These are phyloP conservation scores for Saturnispora dispora DNA, from an alignment of 805 yeast genomes.

Conservation along the genomic window DNA sequence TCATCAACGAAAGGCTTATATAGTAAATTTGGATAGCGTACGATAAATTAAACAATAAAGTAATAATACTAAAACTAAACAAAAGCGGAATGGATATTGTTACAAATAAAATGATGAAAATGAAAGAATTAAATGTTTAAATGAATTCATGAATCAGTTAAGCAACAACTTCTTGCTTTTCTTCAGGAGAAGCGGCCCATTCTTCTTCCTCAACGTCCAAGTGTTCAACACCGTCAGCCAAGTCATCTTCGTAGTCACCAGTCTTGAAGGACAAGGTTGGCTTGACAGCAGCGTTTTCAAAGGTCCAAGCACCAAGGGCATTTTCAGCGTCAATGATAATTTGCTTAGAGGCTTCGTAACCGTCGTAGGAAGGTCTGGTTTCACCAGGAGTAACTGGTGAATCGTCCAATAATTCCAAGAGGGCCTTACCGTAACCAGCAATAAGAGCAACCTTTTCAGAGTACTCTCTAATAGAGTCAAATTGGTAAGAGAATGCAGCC, in stretches of 20 bases:
- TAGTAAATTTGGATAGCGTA: not conserved
- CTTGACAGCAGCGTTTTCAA: slow-evolving; percentile 72
- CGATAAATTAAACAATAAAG: not conserved
- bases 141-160: slow-evolving; percentile 6
- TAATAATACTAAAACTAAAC: not conserved
- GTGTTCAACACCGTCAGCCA: slow-evolving; percentile 37
- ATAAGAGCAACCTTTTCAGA: slow-evolving; percentile 79
- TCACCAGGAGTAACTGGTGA: slow-evolving; percentile 88
- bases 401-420: slow-evolving; percentile 74
- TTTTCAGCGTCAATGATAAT: slow-evolving; percentile 79
- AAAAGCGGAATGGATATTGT: not conserved
- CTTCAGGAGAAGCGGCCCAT: slow-evolving; percentile 27
- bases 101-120: not conserved
- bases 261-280: slow-evolving; percentile 66
- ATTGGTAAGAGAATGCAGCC: slow-evolving; percentile 76
- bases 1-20: not conserved
- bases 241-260: slow-evolving; percentile 36
- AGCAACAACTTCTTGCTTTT: slow-evolving; percentile 19
- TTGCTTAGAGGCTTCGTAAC: slow-evolving; percentile 82
- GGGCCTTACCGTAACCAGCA: slow-evolving; percentile 85
- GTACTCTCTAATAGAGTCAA: slow-evolving; percentile 77
- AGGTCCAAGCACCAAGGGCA: slow-evolving; percentile 77
- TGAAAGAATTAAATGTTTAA: not conserved
- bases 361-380: slow-evolving; percentile 83
- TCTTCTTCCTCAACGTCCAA: slow-evolving; percentile 45